Evolutionary conservation across 1,284 basidiomycete species (phyloP).

Genomic region (Tilletia walkeri): DNA sequence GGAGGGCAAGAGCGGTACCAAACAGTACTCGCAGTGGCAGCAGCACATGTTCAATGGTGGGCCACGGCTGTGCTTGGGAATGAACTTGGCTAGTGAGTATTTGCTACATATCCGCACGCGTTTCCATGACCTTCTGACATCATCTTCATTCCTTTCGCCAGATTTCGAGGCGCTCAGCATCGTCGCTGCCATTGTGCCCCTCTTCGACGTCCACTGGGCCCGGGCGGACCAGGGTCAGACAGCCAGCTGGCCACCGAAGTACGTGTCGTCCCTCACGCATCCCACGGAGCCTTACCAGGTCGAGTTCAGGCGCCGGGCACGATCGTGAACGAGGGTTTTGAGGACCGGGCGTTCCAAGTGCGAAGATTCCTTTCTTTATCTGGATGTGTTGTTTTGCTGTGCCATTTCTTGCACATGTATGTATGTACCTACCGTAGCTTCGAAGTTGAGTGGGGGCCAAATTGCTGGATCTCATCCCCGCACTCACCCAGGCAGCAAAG

Average conservation of each 20-base stretch:
- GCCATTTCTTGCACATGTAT: too few species aligned
- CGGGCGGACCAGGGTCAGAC: conserved; percentile 37
- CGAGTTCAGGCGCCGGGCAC: background rate
- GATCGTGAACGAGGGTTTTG: too few species aligned
- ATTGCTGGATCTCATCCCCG: too few species aligned
- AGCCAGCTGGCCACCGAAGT: conserved; percentile 36
- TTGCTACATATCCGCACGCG: background rate
- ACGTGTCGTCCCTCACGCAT: conserved; percentile 37
- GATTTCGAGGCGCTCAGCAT: conserved; percentile 31
- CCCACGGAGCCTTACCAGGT: conserved; percentile 28
- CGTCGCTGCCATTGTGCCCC: conserved; percentile 22
- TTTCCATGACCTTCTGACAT: background rate
- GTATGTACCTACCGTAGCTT: too few species aligned
- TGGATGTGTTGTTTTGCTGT: too few species aligned
- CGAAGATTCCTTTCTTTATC: too few species aligned
- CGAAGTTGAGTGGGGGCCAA: too few species aligned
- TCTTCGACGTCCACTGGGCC: conserved; percentile 40
- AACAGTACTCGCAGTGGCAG: conserved; percentile 42
- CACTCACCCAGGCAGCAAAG: too few species aligned
- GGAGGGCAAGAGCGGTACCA: conserved; percentile 20
- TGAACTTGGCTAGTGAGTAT: conserved; percentile 35
- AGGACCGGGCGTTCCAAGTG: too few species aligned
- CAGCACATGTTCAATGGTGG: conserved; percentile 36
- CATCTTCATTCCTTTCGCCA: background rate
- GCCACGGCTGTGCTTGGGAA: conserved; percentile 45